phyloP scores from a whole-genome alignment of 2,329 filamentous ascomycete species.

The Alternaria gansuensis region DNA sequence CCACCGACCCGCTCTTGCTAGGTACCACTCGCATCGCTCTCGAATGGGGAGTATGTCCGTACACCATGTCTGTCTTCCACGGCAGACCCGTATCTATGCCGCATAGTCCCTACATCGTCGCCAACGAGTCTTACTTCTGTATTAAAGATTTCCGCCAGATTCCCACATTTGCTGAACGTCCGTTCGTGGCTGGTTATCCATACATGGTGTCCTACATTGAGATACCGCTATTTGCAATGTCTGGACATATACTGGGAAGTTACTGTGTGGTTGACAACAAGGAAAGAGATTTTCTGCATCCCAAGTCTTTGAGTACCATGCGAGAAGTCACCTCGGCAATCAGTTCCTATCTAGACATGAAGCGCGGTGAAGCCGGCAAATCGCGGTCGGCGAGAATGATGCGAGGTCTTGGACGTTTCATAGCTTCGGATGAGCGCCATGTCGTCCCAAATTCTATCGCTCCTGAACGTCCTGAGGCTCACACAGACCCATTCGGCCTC shows the following conservation, averaged over 20 bases:
- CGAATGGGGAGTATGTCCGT: conserved; percentile 26
- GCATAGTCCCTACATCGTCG: conserved; percentile 12
- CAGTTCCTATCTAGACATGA: conserved; percentile 20
- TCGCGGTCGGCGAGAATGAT: conserved; percentile 22
- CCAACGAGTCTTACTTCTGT: conserved; percentile 16
- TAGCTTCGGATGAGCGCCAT: conserved; percentile 9
- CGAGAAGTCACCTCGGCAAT: conserved; percentile 20
- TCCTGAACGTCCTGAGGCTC: background rate
- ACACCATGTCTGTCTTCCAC: conserved; percentile 23
- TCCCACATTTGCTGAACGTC: conserved; percentile 17
- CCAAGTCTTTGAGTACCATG: conserved; percentile 11
- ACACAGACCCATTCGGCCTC: conserved; percentile 8
- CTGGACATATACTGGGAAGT: conserved; percentile 22
- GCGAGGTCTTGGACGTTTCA: conserved; percentile 21
- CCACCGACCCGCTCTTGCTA: conserved; percentile 14
- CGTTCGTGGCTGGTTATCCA: conserved; percentile 19
- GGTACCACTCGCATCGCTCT: conserved; percentile 18
- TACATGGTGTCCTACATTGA: conserved; percentile 22
- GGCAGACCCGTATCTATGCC: conserved; percentile 11
- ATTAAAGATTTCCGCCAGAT: conserved; percentile 21
- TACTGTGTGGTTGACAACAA: conserved; percentile 25
- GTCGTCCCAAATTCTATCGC: background rate
- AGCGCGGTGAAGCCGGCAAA: conserved; percentile 16
- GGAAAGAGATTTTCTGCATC: conserved; percentile 15
- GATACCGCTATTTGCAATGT: conserved; percentile 18